Percentiles rank a stretch among this genome's conserved stretches.
phyloP scores from a whole-genome alignment of 1,284 basidiomycete genomes.

The Ganoderma boninense region DNA sequence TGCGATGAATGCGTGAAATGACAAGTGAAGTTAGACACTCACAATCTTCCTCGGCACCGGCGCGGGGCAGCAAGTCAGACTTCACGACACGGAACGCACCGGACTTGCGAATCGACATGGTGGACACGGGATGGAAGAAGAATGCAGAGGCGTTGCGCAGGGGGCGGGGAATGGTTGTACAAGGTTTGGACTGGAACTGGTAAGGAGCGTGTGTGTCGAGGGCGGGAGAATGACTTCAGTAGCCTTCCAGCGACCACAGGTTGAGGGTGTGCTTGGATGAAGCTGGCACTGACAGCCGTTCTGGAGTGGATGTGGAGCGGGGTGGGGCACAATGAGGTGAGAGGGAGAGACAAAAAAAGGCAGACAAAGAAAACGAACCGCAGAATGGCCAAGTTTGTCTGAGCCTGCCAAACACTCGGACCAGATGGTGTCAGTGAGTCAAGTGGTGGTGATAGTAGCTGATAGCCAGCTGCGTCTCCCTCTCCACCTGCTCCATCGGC shows the following conservation, averaged over 20 bases:
- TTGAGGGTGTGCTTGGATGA: constrained; percentile 11
- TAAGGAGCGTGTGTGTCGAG: constrained; percentile 31
- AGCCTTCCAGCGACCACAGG: constrained; percentile 34
- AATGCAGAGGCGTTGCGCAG: neutral
- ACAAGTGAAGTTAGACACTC: constrained; percentile 12
- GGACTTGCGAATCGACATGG: constrained; percentile 10
- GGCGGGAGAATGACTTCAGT: constrained; percentile 27
- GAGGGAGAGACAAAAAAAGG: constrained; percentile 26
- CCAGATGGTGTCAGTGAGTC: neutral
- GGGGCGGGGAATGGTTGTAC: constrained; percentile 8
- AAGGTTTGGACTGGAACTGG: neutral
- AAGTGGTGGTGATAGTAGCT: neutral
- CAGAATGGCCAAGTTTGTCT: constrained; percentile 12
- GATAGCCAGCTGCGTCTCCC: constrained; percentile 27
- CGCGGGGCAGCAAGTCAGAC: constrained; percentile 13
- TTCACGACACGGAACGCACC: constrained; percentile 11
- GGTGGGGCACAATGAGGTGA: constrained; percentile 16
- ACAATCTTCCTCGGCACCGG: constrained; percentile 10
- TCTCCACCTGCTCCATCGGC: constrained; percentile 9
- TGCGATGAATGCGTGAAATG: neutral
- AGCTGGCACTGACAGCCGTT: constrained; percentile 12
- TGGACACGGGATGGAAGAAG: neutral
- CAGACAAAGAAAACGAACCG: constrained; percentile 29
- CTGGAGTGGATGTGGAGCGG: constrained; percentile 11
- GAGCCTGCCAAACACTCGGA: neutral